Percentiles rank a stretch among this genome's conserved stretches.
These are phyloP conservation scores for Erysimum cheiranthoides DNA, from an alignment of 345 rosid genomes.

Conservation along the genomic window DNA sequence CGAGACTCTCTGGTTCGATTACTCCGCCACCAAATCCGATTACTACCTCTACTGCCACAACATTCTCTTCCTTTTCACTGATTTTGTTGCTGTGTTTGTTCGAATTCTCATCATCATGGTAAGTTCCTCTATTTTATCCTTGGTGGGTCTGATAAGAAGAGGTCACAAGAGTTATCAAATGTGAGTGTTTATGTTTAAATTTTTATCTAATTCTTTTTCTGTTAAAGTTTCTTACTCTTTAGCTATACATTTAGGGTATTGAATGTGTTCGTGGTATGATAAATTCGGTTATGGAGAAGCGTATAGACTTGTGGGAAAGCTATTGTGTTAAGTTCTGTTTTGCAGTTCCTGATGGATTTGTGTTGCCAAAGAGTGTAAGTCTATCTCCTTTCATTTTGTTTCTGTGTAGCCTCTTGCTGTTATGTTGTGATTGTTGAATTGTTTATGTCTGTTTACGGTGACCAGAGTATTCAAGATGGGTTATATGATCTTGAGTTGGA, in stretches of 20 bases:
- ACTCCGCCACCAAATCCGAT: too few species aligned
- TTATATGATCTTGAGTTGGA: constrained; percentile 56
- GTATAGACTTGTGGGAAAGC: constrained; percentile 73
- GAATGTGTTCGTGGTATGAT: constrained; percentile 55
- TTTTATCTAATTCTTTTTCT: neutral
- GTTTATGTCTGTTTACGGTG: constrained; percentile 36
- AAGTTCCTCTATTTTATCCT: too few species aligned
- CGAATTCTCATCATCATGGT: too few species aligned
- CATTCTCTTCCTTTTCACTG: too few species aligned
- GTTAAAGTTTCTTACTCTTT: neutral
- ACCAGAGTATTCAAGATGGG: constrained; percentile 46
- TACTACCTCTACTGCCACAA: too few species aligned
- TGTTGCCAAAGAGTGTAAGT: constrained; percentile 62
- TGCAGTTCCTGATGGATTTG: constrained; percentile 73
- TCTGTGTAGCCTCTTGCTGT: neutral
- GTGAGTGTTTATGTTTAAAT: constrained; percentile 44
- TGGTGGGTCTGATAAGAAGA: constrained; percentile 43
- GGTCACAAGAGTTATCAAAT: constrained; percentile 60
- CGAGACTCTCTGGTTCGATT: too few species aligned
- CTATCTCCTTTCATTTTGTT: neutral
- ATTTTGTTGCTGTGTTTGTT: too few species aligned
- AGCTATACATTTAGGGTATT: constrained; percentile 60
- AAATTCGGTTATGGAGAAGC: constrained; percentile 59
- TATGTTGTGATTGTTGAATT: constrained; percentile 6
- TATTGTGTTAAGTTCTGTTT: constrained; percentile 76